Evolutionary conservation across 2,329 filamentous ascomycete genomes (phyloP).

Genomic region (Aspergillus fischeri): DNA sequence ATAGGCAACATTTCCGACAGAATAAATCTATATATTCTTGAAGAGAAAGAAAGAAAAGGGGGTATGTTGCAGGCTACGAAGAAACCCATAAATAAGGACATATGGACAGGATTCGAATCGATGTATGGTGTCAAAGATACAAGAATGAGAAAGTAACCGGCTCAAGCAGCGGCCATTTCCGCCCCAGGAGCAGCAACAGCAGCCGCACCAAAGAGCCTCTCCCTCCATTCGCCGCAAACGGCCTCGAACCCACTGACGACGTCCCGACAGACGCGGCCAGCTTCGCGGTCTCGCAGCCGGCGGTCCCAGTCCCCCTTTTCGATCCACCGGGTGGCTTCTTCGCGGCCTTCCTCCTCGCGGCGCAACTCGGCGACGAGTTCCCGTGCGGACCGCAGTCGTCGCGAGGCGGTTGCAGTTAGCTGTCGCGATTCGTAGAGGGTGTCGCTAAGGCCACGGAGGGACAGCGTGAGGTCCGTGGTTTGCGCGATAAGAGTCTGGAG

Average conservation of each 20-base stretch:
- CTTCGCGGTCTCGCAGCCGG: constrained; percentile 70
- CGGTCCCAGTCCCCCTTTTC: constrained; percentile 78
- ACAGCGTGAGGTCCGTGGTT: constrained; percentile 70
- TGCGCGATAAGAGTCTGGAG: constrained; percentile 65
- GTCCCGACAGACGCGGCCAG: constrained; percentile 76
- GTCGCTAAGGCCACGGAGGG: constrained; percentile 81
- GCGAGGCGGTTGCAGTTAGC: constrained; percentile 73
- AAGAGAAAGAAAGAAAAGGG: background rate
- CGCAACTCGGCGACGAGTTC: constrained; percentile 83
- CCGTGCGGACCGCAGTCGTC: constrained; percentile 74
- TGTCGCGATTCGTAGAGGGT: constrained; percentile 92
- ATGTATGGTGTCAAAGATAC: background rate
- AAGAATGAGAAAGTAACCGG: background rate
- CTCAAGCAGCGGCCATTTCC: constrained; percentile 30
- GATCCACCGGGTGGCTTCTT: constrained; percentile 80
- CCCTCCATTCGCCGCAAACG: constrained; percentile 79
- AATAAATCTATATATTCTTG: background rate
- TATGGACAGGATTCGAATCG: background rate
- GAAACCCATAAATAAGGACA: background rate
- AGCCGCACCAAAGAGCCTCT: constrained; percentile 59
- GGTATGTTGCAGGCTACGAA: background rate
- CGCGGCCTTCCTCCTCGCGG: constrained; percentile 73
- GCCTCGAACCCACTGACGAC: constrained; percentile 91
- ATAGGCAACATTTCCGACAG: background rate
- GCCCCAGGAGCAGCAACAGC: constrained; percentile 25